phyloP scores from a whole-genome alignment of 2,329 filamentous ascomycete genomes.

The Colletotrichum sp. region DNA sequence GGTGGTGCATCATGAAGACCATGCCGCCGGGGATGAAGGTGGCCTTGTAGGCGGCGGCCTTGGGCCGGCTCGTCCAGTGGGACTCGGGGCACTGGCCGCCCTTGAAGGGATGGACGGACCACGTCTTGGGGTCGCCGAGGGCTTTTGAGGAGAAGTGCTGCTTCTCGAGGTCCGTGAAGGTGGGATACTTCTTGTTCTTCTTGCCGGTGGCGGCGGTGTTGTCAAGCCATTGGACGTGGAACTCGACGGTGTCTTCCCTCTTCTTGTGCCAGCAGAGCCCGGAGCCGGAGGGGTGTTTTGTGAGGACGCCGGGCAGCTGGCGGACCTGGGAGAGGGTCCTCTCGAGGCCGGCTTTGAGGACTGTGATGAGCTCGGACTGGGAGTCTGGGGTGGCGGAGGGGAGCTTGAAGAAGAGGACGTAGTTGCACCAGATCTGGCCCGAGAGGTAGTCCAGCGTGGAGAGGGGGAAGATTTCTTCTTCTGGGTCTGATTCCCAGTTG shows the following conservation, averaged over 20 bases:
- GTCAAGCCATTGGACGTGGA: constrained; percentile 42
- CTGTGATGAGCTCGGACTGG: constrained; percentile 16
- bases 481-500: constrained; percentile 39
- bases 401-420: constrained; percentile 42
- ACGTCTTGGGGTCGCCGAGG: constrained; percentile 37
- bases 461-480: constrained; percentile 39
- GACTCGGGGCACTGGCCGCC: constrained; percentile 45
- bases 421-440: constrained; percentile 39
- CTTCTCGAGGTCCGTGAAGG: constrained; percentile 40
- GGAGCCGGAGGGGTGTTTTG: constrained; percentile 36
- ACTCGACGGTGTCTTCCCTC: constrained; percentile 33
- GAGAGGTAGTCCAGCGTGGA: constrained; percentile 41
- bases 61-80: constrained; percentile 35
- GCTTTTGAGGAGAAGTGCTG: constrained; percentile 35
- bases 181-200: constrained; percentile 20
- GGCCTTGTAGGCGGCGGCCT: constrained; percentile 40
- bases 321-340: constrained; percentile 39
- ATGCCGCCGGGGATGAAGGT: constrained; percentile 46
- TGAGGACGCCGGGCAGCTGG: constrained; percentile 42
- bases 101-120: constrained; percentile 40
- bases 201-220: background rate
- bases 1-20: constrained; percentile 44
- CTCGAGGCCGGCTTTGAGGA: constrained; percentile 39
- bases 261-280: constrained; percentile 40
- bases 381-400: constrained; percentile 24